Evolutionary conservation across 2,329 filamentous ascomycete genomes (phyloP), one percentile per base, ranked within the genome.

Genomic region (Beauveria caledonica): DNA sequence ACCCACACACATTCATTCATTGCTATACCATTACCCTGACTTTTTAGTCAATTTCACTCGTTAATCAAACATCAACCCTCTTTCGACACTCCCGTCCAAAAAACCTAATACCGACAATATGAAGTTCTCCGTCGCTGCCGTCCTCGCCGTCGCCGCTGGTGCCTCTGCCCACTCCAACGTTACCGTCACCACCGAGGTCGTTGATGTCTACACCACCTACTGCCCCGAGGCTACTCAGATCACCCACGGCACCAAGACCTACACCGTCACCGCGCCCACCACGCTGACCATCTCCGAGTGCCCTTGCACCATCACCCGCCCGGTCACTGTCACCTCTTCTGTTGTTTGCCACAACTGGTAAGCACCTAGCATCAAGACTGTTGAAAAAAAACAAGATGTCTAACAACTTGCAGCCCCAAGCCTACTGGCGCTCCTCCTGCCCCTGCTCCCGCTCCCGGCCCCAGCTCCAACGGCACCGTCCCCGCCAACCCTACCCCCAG

Each of bases 241-340:
- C 74, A 82, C 81, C 69, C 79, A 87, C 77, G 82, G 80, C 71
- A 78, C 75, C 75, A 78, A 81, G 73, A 89, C 86, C 76, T 89
- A 88, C 81, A 87, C 82, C 68, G 78, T 90, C 75, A 85, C 85
- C 65, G 77, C 84, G 82, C 75, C 86, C 71, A 86, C 85, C 72
- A 86, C 84, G 72, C 74, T 88, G 74, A 89, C 86, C 77, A 83
- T 89, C 80, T 84, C 84, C 68, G 78, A 87, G 80, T 88, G 86
- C 81, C 83, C 86, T 68, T 88, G 85, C 85, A 89, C 83, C 70
- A 70, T 85, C 75, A 80, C 78, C 77, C 81, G 80, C 77, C 81
- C 83, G 59, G 76, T 85, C 67, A 74, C 75, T 70, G 79, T 76
- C 72, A 76, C 77, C 71, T 77, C 78, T 64, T 72, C 75, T 50